Base-by-base conservation (phyloP, 768 basidiomycete species). In the Tremella fuciformis region DNA sequence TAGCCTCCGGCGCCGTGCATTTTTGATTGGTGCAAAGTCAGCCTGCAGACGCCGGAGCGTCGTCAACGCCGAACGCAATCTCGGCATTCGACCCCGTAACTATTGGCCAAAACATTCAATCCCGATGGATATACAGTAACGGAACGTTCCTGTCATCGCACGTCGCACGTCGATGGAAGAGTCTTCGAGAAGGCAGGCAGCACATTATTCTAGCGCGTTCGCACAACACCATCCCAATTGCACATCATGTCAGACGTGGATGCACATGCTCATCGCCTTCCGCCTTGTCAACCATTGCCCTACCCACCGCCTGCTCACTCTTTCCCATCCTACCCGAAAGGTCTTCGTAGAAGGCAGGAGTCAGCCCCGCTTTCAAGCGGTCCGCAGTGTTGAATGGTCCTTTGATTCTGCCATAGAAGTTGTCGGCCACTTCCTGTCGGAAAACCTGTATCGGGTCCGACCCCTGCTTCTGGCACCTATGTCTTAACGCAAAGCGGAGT, bases 361-460 rank as follows among this genome's bases (percentile, higher is more conserved):
- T 84, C 80, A 91, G 72, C 9, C 89, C 70, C 0, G 88, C 89
- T 74, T 81, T 84, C 71, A 84, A 83, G 50, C 89, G 78, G 63
- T 86, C 88, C 40, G 82, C 83, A 1, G 81, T 82, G 77, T 90
- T 90, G 75, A 90, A 91, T n/a, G 88, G 88, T 0, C 88, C 88
- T 68, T 67, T 64, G 47, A 74, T 48, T 50, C 84, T 84, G 0
- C 89, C 88, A 38, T 81, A 78, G 82, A 88, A 90, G 8, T 86
- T 85, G 42, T 71, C 78, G 57, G 78, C 80, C 22, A 91, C 88
- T 65, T 89, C 86, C 34, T 82, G 82, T 42, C 88, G 78, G 74
- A 90, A 91, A 18, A 84, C 81, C 56, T 66, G 63, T 1, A 89
- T 80, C 2, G 87, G 86, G 66, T 89, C 86, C 21, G 74, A 54